Evolutionary conservation across 768 basidiomycete species (phyloP), one percentile per base, ranked within the genome.

Genomic region (Leucosporidium creatinivorum): DNA sequence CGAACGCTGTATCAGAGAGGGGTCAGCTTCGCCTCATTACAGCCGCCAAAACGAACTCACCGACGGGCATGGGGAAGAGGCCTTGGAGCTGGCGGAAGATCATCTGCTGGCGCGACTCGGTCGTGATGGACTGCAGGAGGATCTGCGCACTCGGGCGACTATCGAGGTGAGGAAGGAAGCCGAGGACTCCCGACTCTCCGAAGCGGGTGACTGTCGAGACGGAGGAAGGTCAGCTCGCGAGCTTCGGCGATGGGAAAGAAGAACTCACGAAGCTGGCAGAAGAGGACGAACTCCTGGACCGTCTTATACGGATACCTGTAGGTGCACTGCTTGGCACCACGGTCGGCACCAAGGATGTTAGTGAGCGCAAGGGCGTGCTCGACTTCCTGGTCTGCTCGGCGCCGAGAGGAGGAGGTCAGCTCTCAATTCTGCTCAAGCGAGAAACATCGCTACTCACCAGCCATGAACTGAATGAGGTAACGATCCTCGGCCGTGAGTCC

Each of bases 71-170:
- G 0, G 85, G 85, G 79, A 84, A 84, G n/a, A 82, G 74, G 0
- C 85, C 85, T 61, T 83, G 80, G 57, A 85, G 81, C 76, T 87
- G 85, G 7, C 86, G 76, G 80, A 87, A 85, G 56, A 82, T 80
- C 82, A 85, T 82, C 78, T 87, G 84, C 77, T 88, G 86, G 13
- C 86, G 79, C 25, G 83, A 82, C 77, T 87, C 85, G 18, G 83
- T 85, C 0, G 84, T 80, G 72, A 88, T 85, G 10, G 82, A 80
- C 74, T 86, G 83, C 10, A 83, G 74, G 21, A 87, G 78, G 18
- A 87, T 76, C 57, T 80, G 76, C 2, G 85, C 85, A 0, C 81
- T 72, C 3, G 83, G 81, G 44, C 84, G 80, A 26, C 84, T 84
- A 76, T 86, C 79, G 49, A 88, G 81, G 75, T 86, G 85, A 61